Conservation (phyloP, 2,329 filamentous ascomycete genomes). For the Teratosphaeria zuluensis region DNA sequence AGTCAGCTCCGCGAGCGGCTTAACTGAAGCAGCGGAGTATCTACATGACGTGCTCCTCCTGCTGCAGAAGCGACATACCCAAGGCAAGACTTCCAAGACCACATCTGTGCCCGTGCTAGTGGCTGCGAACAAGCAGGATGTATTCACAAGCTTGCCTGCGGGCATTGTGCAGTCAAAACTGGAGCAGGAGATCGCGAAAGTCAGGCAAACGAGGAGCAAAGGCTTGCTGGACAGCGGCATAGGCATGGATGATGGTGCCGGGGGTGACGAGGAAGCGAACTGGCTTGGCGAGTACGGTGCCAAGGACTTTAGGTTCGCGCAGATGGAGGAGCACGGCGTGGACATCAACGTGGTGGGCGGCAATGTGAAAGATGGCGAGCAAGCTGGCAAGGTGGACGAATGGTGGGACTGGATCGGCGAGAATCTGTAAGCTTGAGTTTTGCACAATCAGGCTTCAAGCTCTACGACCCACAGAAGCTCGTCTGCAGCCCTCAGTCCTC, state of each 20-base stretch:
- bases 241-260: constrained; percentile 43
- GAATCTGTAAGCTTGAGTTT: constrained; percentile 44
- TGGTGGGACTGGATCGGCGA: constrained; percentile 90
- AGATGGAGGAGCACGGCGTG: constrained; percentile 76
- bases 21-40: constrained; percentile 70
- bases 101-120: constrained; percentile 64
- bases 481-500: background rate
- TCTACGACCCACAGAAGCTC: background rate
- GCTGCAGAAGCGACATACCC: constrained; percentile 63
- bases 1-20: constrained; percentile 31
- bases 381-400: constrained; percentile 54
- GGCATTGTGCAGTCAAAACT: background rate
- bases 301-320: constrained; percentile 65
- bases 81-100: constrained; percentile 46
- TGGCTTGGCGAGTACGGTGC: constrained; percentile 77
- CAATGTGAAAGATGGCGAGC: constrained; percentile 49
- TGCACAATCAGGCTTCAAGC: background rate
- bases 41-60: constrained; percentile 80
- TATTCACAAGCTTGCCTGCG: constrained; percentile 87
- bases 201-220: constrained; percentile 67
- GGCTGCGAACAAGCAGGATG: constrained; percentile 88
- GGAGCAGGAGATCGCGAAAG: constrained; percentile 60
- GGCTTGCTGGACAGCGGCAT: constrained; percentile 69
- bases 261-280: constrained; percentile 61
- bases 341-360: constrained; percentile 69